Conservation (phyloP, 2,329 filamentous ascomycete species). For the Chrysoporthe deuterocubensis region DNA sequence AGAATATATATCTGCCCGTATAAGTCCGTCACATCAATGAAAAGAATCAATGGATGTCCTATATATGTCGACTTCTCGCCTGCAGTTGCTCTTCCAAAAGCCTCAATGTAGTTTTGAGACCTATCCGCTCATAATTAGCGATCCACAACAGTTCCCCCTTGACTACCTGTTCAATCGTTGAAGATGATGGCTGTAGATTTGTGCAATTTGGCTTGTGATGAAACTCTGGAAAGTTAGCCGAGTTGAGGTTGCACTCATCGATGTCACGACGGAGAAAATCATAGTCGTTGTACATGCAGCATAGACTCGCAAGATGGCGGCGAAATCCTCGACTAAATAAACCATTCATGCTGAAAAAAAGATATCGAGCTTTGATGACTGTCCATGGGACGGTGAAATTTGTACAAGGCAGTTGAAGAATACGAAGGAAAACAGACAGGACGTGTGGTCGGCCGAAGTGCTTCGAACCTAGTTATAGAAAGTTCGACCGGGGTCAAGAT, state of each 20-base stretch:
- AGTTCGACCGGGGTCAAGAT: not conserved
- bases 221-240: slow-evolving; percentile 38
- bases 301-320: slow-evolving; percentile 36
- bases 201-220: not conserved
- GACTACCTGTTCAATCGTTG: not conserved
- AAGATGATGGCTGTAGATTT: slow-evolving; percentile 30
- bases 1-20: slow-evolving; percentile 13
- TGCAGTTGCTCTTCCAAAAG: not conserved
- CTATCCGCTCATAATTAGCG: slow-evolving; percentile 7
- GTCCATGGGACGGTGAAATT: not conserved
- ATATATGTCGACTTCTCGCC: not conserved
- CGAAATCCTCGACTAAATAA: slow-evolving; percentile 18
- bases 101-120: not conserved
- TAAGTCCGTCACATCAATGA: slow-evolving; percentile 10
- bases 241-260: slow-evolving; percentile 40
- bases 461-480: slow-evolving; percentile 27
- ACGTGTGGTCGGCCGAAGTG: slow-evolving; percentile 26
- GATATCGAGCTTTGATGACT: not conserved
- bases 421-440: slow-evolving; percentile 25
- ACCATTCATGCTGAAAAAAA: not conserved
- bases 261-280: slow-evolving; percentile 37
- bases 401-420: slow-evolving; percentile 24
- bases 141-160: slow-evolving; percentile 4
- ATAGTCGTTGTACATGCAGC: slow-evolving; percentile 41
- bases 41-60: not conserved